Evolutionary conservation across 2,329 filamentous ascomycete species (phyloP), one percentile per base, ranked within the genome.

Genomic region (Rosellinia necatrix): DNA sequence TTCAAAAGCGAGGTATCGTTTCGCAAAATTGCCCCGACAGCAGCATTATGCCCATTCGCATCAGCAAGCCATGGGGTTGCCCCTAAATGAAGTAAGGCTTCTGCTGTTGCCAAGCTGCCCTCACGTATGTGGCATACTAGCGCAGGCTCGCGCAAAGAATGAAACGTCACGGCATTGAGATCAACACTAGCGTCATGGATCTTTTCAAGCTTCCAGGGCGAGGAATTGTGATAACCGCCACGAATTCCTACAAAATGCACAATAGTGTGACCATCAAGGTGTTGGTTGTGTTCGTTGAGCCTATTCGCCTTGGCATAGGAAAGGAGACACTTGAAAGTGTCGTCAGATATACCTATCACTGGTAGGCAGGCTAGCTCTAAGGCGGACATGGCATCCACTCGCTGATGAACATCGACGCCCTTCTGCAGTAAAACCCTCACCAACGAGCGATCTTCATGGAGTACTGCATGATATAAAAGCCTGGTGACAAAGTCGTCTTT

Each of bases 401-500:
- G 38, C 17, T 7, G 22, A 10, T 44, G 29, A 37, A 24, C 7
- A 29, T 37, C 22, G 10, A 44, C 30, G 17, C 40, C 49, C 10
- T 42, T 35, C 7, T 38, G 7, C 22, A 44, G 9, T 13, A 52
- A 12, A 13, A 10, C 5, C 38, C 15, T n/a, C 3, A 44, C 9
- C 29, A 52, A 29, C 10, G 15, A 6, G 15, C 3, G 7, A 12
- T 52, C 49, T 17, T 52, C 22, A 9, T 44, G 40, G 24, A 52
- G 29, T 43, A 52, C 37, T 44, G 49, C 49, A 1, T 27, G n/a
- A 15, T n/a, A 52, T 34, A 51, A 29, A 29, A 51, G 49, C n/a
- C 38, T 19, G 35, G 29, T 35, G 13, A 43, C 17, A 34, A n/a
- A 30, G 15, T 24, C 1, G 25, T 41, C 12, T 22, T 42, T 7